phyloP scores from a whole-genome alignment of 768 basidiomycete genomes.

The Suillus luteus region DNA sequence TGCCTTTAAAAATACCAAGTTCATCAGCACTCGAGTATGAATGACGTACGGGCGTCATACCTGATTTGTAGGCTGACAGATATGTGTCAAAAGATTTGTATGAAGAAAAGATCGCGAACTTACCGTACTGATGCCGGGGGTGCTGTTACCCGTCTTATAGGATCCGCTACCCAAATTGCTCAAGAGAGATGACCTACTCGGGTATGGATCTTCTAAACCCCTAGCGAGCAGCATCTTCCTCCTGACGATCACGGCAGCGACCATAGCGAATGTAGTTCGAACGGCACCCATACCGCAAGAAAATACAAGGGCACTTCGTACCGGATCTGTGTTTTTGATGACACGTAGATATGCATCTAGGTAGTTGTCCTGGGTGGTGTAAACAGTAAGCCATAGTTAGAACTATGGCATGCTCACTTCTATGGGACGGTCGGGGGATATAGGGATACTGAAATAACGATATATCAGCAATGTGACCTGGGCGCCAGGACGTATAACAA shows the following conservation, averaged over 20 bases:
- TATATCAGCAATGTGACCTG: constrained; percentile 9
- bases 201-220: constrained; percentile 81
- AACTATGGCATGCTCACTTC: constrained; percentile 51
- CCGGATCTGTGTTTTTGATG: constrained; percentile 77
- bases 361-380: constrained; percentile 73
- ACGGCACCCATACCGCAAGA: constrained; percentile 98
- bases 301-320: constrained; percentile 83
- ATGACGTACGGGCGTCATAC: constrained; percentile 17
- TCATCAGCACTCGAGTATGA: constrained; percentile 17
- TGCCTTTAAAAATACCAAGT: constrained; percentile 29
- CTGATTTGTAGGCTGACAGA: constrained; percentile 30
- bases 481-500: constrained; percentile 8
- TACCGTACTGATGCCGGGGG: constrained; percentile 54
- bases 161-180: constrained; percentile 15
- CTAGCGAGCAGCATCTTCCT: constrained; percentile 66
- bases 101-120: constrained; percentile 17
- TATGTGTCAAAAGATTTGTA: constrained; percentile 9
- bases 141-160: constrained; percentile 19
- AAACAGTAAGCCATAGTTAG: constrained; percentile 4
- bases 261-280: constrained; percentile 95
- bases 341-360: constrained; percentile 90
- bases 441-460: constrained; percentile 70
- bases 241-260: constrained; percentile 85
- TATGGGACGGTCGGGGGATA: constrained; percentile 88
- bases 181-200: constrained; percentile 36